Base-by-base conservation (phyloP, 371 early-diverging fungal genomes). In the Choanephora cucurbitarum region DNA sequence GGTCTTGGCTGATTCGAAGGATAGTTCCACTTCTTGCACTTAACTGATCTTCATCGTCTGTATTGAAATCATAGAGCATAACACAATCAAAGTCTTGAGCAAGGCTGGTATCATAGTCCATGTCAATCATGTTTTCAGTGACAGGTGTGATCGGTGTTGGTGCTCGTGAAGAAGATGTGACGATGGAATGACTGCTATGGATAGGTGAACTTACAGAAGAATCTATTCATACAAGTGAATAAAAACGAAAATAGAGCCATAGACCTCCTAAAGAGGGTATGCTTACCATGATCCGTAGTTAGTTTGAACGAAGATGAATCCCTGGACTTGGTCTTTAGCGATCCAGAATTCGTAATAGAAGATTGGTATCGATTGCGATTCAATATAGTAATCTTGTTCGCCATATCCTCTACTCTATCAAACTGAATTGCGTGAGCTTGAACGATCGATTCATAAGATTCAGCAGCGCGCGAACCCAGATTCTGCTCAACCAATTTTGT, bases 401-500 rank as follows among this genome's bases (percentile, higher is more conserved):
- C 44, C 6, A 21, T 22, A 11, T 50, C 44, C 11, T 57, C 57
- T 11, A 67, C 31, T 24, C 46, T 56, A 28, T 60, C 47, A 41
- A 60, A 28, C 14, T 60, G 46, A 3, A 19, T 1, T 8, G 42
- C 45, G n/a, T 67, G 50, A 10, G 13, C n/a, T 11, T 18, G 23
- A 1, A 60, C 22, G 28, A 67, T 67, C 8, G 24, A 21, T 19
- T 60, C 47, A n/a, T 45, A 60, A 1, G 50, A 48, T 19, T 18
- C 18, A 2, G 56, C 44, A 14, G 52, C 57, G 5, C 55, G 13
- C 31, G 47, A 22, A 19, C 57, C 65, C 23, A 60, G 47, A 49
- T 66, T 55, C n/a, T 60, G 64, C 7, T 64, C 58, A 15, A 73
- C 55, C 32, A 69, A 44, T 11, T 67, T 69, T 33, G 46, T 47